Base-by-base conservation (phyloP, 2,329 filamentous ascomycete genomes). In the Ceratocystiopsis brevicomis region DNA sequence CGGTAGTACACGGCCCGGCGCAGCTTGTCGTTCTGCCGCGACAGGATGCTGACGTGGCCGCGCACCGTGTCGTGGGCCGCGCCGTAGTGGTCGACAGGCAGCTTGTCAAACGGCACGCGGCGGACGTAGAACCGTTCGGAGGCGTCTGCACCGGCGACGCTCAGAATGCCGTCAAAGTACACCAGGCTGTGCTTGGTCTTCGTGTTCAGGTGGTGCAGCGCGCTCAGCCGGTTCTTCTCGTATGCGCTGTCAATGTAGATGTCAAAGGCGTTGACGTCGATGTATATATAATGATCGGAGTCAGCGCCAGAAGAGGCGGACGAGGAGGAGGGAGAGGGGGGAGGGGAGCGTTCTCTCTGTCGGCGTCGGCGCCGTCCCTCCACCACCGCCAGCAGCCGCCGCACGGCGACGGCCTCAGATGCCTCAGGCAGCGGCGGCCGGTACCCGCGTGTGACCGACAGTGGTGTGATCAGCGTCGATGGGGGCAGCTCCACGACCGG, bases 1-100 rank as follows among this genome's bases (percentile, higher is more conserved):
- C 65, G 65, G 53, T 86, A 90, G 62, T 77, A 88, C 0, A 83
- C 55, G 47, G 15, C 53, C 13, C 9, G 33, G 11, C 33, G 33
- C 54, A 49, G 53, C 1, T 53, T 52, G 0, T 52, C 56, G 43
- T 71, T 69, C 0, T 59, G 42, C 0, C 50, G 40, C 0, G 80
- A 80, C 16, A 73, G 68, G 2, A 88, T 66, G 69, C 78, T 87
- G 1, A 86, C 65, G 15, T 69, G 59, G 10, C 63, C 62, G 3
- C 57, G 61, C 3, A 76, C 65, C 0, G 68, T 65, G 18, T 65
- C 55, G 8, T 63, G 52, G 0, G 62, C 53, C 1, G 66, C 44
- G 0, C 71, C 73, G 53, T 86, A 85, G 25, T 76, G 75, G 2
- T 75, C 79, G 12, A 90, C 67, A 0, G 78, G 76, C 1, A 81